Evolutionary conservation across 1,139 yeast species (phyloP).

Genomic region (Neolecta irregularis): DNA sequence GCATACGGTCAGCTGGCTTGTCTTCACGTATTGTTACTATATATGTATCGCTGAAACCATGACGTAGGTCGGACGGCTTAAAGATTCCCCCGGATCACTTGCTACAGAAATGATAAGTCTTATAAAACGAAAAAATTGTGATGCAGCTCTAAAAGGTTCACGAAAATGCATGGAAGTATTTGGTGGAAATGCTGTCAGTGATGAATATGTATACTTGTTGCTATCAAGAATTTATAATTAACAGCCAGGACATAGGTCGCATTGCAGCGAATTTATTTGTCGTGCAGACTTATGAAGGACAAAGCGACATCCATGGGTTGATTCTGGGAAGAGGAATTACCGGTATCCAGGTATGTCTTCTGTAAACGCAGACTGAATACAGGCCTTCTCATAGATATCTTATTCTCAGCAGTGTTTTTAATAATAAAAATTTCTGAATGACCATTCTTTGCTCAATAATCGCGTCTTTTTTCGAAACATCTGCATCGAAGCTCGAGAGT

Average conservation of each 20-base stretch:
- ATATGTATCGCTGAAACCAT: no score
- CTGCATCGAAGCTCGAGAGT: no score
- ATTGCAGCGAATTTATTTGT: no score
- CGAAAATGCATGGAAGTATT: conserved; percentile 30
- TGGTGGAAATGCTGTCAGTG: conserved; percentile 32
- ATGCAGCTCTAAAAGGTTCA: conserved; percentile 27
- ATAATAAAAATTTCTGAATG: no score
- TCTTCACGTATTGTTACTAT: no score
- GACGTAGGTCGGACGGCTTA: conserved; percentile 32
- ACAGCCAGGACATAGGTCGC: conserved; percentile 31
- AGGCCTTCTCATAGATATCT: no score
- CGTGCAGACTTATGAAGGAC: conserved; percentile 27
- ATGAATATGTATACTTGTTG: no score
- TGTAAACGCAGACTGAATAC: conserved; percentile 29
- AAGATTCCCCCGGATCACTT: conserved; percentile 26
- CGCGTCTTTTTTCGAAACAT: no score
- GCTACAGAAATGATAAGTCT: conserved; percentile 32
- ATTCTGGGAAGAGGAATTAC: conserved; percentile 32
- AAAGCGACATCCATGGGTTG: conserved; percentile 31
- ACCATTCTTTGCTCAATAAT: no score
- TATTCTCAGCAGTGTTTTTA: no score
- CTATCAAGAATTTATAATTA: conserved; percentile 31
- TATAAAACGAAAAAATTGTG: conserved; percentile 32
- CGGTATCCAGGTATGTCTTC: conserved; percentile 29
- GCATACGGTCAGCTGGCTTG: conserved; percentile 29